Evolutionary conservation across 148 eudicot genomes (phyloP), one percentile per base, ranked within the genome.

Genomic region (Pouteria glomerata): DNA sequence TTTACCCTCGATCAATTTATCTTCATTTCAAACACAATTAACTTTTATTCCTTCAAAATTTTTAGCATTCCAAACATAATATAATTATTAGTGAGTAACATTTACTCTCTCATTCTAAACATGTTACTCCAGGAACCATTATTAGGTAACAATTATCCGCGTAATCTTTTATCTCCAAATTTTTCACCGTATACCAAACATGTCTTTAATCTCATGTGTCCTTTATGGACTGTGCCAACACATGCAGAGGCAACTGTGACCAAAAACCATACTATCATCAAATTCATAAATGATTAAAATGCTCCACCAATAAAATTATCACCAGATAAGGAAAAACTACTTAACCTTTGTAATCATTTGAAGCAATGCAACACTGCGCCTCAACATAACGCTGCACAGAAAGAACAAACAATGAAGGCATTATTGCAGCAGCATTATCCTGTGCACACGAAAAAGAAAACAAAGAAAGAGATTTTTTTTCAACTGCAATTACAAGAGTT

Each of bases 291-390:
- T 21, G 19, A 30, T 30, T 33, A 69, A 39, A 57, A 29, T 19
- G 3, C 30, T n/a, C 55, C 16, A 33, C 4, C 47, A 37, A 56
- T 19, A 65, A 18, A n/a, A 13, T 18, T 15, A 33, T 24, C 18
- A 55, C 56, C 23, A 47, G 34, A 64, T n/a, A 64, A 56, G 37
- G 24, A 75, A 47, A 44, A 33, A 7, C 29, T 13, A 21, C 50
- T 35, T 26, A 3, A 95, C 99, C 99, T 95, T 88, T 92, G 79
- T 95, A 89, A 74, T 95, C 94, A 78, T 88, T 87, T 74, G 96
- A 88, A 24, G 94, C 88, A 80, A 92, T 79, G 69, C 89, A 90
- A 76, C 99, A 95, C 76, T 92, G 97, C 74, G 94, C 97, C 83
- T 95, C 99, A 59, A 78, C 94, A 81, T 92, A 95, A 59, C 96